Evolutionary conservation across 345 rosid species (phyloP).

Genomic region (Murraya koenigii): DNA sequence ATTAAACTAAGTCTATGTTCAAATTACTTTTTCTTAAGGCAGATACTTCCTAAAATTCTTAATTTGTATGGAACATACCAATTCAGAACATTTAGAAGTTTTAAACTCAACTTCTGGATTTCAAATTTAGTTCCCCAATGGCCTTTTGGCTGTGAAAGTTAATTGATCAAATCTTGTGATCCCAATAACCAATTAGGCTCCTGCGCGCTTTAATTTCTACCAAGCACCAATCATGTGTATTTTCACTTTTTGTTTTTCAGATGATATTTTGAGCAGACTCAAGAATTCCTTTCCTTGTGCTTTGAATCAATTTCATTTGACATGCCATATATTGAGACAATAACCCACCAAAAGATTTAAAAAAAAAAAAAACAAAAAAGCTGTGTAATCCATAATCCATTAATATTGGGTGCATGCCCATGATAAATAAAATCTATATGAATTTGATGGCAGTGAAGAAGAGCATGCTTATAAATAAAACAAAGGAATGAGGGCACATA

Average conservation of each 20-base stretch:
- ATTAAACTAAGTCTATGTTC: neutral
- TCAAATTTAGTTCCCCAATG: slow-evolving; percentile 6
- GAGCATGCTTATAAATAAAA: slow-evolving; percentile 21
- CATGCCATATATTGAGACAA: neutral
- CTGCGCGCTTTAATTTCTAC: neutral
- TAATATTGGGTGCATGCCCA: neutral
- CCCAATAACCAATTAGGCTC: slow-evolving; percentile 2
- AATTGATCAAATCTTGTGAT: slow-evolving; percentile 1
- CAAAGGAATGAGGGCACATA: slow-evolving; percentile 23
- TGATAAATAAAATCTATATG: neutral
- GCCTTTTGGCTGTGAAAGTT: neutral
- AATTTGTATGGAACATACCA: slow-evolving; percentile 3
- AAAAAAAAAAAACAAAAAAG: neutral
- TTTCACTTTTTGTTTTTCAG: neutral
- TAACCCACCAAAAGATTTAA: neutral
- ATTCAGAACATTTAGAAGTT: neutral
- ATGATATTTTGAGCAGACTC: neutral
- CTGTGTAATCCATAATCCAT: slow-evolving; percentile 1
- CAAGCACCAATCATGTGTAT: neutral
- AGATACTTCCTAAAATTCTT: neutral
- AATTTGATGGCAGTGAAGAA: neutral
- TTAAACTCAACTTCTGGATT: neutral
- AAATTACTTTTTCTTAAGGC: neutral
- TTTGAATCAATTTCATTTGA: slow-evolving; percentile 6
- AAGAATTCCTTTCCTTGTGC: slow-evolving; percentile 11